Percentiles rank a stretch among this genome's conserved stretches.
Evolutionary conservation across 108 stramenopile genomes (phyloP).

Genomic region (Tribonema minus): DNA sequence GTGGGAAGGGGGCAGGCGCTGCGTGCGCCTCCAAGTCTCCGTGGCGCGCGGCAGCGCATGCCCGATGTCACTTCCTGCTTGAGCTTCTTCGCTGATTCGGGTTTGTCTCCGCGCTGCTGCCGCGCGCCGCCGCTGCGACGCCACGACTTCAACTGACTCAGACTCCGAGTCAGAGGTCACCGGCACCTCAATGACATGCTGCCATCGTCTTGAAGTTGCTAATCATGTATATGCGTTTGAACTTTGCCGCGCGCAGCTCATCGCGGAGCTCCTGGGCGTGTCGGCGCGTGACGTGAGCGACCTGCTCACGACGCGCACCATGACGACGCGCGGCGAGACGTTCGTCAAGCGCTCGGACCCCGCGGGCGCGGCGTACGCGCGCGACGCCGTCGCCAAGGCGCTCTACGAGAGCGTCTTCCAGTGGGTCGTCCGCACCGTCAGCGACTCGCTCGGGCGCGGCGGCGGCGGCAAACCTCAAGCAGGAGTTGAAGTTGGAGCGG

Average conservation of each 20-base stretch:
- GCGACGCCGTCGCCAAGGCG: conserved; percentile 55
- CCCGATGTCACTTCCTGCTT: no score
- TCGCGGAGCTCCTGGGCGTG: conserved; percentile 72
- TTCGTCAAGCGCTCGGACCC: conserved; percentile 38
- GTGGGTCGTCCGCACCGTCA: conserved; percentile 47
- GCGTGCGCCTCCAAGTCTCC: no score
- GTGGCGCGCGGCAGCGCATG: no score
- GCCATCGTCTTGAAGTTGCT: not conserved
- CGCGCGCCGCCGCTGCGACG: no score
- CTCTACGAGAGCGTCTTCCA: conserved; percentile 48
- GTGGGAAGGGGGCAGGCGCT: no score
- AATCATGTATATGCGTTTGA: not conserved
- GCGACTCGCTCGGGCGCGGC: conserved; percentile 35
- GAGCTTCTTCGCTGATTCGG: no score
- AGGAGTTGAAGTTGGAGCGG: no score
- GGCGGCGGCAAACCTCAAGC: no score
- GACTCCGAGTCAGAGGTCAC: not conserved
- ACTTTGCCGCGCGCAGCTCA: not conserved
- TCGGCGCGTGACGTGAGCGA: conserved; percentile 65
- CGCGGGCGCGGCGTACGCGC: conserved; percentile 42
- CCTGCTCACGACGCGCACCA: conserved; percentile 71
- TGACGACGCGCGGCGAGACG: conserved; percentile 51
- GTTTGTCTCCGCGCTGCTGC: no score
- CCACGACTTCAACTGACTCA: no score
- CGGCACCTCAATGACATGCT: not conserved